Evolutionary conservation across 2,329 filamentous ascomycete genomes (phyloP), one percentile per base, ranked within the genome.

Genomic region (Fusarium kyushuense): DNA sequence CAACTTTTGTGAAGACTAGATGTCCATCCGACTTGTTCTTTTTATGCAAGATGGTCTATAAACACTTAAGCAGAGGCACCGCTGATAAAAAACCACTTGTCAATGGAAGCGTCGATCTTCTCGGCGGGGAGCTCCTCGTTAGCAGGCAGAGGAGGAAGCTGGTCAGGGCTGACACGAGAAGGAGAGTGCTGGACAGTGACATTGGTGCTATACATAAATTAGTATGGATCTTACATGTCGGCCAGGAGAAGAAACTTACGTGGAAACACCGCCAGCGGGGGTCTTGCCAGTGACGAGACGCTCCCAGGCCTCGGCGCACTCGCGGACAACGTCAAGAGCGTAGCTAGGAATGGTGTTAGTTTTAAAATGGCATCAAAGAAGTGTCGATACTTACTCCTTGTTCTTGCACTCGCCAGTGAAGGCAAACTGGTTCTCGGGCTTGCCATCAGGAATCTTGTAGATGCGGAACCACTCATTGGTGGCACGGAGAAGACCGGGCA

Each of bases 71-170:
- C 86, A 75, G 94, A 93, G 79, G 96, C 96, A 82, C 96, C 96
- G 81, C 94, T 97, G 84, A 99, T 99, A 90, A 98, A 99, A 92
- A 99, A 99, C 96, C 96, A 99, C 90, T 99, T 99, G 89, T 99
- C 96, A 79, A 98, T 97, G 83, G 91, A 96, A 79, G 89, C 88
- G 79, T 99, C 96, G 76, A 99, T 97, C 78, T 95, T 94, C 72
- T 91, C 95, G 64, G 96, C 89, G 57, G 87, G 80, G 61, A 96
- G 85, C 77, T 96, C 90, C 88, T 97, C 87, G 83, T 92, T 86
- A 69, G 87, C 78, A 64, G 94, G 93, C 73, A 99, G 89, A 78
- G 89, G 90, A 69, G 90, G 89, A 69, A 97, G 86, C 82, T 92
- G 86, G 77, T 86, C 84, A 70, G 88, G 81, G 69, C 89, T 85